A percentile compares a stretch with the other conserved stretches of the same genome.
Conservation (phyloP, 306 rosid genomes). For the Trifolium fragiferum region DNA sequence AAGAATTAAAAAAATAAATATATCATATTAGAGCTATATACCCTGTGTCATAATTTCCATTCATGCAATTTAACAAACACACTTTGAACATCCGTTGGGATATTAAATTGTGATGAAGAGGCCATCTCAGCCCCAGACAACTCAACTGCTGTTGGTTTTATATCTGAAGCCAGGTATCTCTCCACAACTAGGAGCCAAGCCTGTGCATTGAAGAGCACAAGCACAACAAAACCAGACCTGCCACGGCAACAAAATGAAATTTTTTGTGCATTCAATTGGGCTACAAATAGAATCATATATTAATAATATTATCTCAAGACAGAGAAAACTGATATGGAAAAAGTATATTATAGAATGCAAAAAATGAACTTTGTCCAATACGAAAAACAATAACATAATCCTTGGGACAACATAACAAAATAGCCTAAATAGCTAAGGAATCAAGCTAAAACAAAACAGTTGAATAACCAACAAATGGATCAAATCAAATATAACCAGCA, state of each 20-base stretch:
- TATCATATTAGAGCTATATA: too few relatives aligned
- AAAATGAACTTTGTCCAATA: too few relatives aligned
- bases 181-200: conserved; percentile 56
- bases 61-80: neutral
- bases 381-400: neutral
- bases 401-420: neutral
- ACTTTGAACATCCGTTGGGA: conserved; percentile 47
- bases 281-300: too few relatives aligned
- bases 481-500: neutral
- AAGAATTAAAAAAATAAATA: too few relatives aligned
- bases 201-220: neutral
- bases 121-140: conserved; percentile 52
- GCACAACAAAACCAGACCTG: too few relatives aligned
- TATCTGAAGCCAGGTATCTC: conserved; percentile 53
- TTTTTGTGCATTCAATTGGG: too few relatives aligned
- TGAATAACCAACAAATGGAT: neutral
- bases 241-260: too few relatives aligned
- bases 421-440: neutral
- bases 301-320: too few relatives aligned
- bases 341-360: too few relatives aligned
- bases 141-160: conserved; percentile 40
- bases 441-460: neutral
- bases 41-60: too few relatives aligned
- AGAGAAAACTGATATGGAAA: too few relatives aligned
- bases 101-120: conserved; percentile 53